A percentile compares a stretch with the other conserved stretches of the same genome.
Evolutionary conservation across 1,139 yeast species (phyloP).

Genomic region (Saccharomyces hybrid): DNA sequence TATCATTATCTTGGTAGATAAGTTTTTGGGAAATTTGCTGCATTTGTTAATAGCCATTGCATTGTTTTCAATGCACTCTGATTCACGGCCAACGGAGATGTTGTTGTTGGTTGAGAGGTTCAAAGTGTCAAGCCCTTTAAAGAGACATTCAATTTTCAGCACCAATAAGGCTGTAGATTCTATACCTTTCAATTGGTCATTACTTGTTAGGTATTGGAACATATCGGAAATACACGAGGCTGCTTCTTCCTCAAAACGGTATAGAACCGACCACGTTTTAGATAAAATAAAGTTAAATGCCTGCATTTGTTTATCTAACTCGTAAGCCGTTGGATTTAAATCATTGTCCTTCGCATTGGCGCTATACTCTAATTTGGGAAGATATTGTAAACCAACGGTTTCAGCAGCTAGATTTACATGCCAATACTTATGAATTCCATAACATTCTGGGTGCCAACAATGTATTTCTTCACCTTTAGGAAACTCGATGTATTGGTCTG

Average conservation of each 20-base stretch:
- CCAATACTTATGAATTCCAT: slow-evolving; percentile 96
- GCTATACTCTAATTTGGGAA: slow-evolving; percentile 30
- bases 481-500: slow-evolving; percentile 89
- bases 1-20: slow-evolving; percentile 72
- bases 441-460: slow-evolving; percentile 99
- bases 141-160: slow-evolving; percentile 65
- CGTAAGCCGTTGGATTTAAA: slow-evolving; percentile 40
- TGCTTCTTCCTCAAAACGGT: slow-evolving; percentile 86
- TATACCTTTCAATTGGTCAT: slow-evolving; percentile 64
- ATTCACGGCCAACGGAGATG: slow-evolving; percentile 2
- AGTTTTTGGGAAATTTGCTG: slow-evolving; percentile 78
- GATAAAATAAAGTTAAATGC: slow-evolving; percentile 62
- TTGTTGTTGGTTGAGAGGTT: slow-evolving; percentile 16
- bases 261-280: slow-evolving; percentile 80
- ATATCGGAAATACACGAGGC: slow-evolving; percentile 89
- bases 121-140: slow-evolving; percentile 60
- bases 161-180: slow-evolving; percentile 68
- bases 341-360: slow-evolving; percentile 12
- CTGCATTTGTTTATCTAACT: slow-evolving; percentile 46
- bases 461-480: slow-evolving; percentile 89
- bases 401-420: slow-evolving; percentile 71
- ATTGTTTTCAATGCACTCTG: neutral
- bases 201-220: slow-evolving; percentile 77
- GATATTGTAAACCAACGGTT: slow-evolving; percentile 47
- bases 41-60: slow-evolving; percentile 22